Evolutionary conservation across 805 yeast genomes (phyloP), one percentile per base, ranked within the genome.

Genomic region (Saccharomycopsis fermentans): DNA sequence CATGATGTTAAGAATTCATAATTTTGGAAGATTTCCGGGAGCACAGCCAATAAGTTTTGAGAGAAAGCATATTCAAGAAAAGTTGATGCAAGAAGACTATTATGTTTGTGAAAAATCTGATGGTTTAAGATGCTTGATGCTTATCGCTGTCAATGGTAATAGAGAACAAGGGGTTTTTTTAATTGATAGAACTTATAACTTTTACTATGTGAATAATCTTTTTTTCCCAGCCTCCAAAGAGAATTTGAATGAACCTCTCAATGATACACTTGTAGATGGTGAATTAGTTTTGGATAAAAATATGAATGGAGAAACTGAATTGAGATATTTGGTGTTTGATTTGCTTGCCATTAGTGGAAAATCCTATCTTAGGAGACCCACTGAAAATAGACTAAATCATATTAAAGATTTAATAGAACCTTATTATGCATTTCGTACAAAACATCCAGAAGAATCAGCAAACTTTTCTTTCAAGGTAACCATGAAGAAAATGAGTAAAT

Each of bases 81-180:
- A 83, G 36, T 73, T 94, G 54, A 68, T 78, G 67, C 72, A 77
- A 2, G 83, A 84, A 59, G 98, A 95, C 66, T 94, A 91, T 68
- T 84, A 83, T 64, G 99, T 94, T 0, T 95, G 99, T 73, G 99
- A 94, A 67, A 94, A 94, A 69, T 82, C 94, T 0, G 99, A 94
- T 71, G 99, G 99, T 0, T 74, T 92, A 54, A 76, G 99, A 56
- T 90, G 95, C 59, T 73, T 94, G 57, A 75, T 94, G 76, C 78
- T 86, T 56, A 77, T 84, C 4, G 71, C 87, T 32, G 72, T 80
- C 6, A 73, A 81, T 63, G 85, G 86, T 14, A 81, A 83, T 6
- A 83, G 82, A 32, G 92, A 89, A 53, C 98, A 94, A 69, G 92
- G 95, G 3, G 87, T 90, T 6, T 94, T 90, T 66, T 74, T 94